These are phyloP conservation scores for Globisporangium emineosum DNA, from an alignment of 352 stramenopile genomes.

Conservation along the genomic window DNA sequence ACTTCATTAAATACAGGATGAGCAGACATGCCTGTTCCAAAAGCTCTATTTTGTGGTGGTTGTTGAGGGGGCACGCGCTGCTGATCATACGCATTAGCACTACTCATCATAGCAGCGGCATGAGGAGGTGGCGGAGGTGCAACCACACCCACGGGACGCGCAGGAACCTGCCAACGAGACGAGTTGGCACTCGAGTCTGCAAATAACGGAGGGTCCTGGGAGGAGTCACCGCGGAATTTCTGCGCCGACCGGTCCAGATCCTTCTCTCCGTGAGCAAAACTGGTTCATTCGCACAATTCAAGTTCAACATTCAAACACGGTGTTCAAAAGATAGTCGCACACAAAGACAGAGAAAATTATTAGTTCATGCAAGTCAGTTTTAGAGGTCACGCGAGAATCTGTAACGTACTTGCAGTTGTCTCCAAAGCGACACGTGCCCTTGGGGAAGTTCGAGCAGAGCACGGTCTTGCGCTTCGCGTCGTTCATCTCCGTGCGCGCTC, in stretches of 20 bases:
- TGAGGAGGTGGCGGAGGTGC: neutral
- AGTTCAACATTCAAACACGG: neutral
- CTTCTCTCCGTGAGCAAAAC: constrained; percentile 79
- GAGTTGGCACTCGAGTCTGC: constrained; percentile 4
- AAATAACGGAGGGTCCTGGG: neutral
- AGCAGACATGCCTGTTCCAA: constrained; percentile 34
- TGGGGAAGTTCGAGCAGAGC: constrained; percentile 72
- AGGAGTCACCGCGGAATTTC: constrained; percentile 9
- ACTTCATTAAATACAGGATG: constrained; percentile 65
- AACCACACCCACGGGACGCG: neutral
- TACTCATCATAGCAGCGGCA: constrained; percentile 10
- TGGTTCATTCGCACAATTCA: constrained; percentile 23
- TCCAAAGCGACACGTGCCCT: constrained; percentile 75
- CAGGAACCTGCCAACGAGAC: constrained; percentile 10
- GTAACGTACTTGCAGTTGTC: constrained; percentile 78
- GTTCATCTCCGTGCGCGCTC: constrained; percentile 32
- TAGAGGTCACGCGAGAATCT: neutral
- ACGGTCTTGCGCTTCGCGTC: constrained; percentile 67
- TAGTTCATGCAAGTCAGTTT: neutral
- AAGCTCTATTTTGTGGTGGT: constrained; percentile 45
- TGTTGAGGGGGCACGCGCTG: constrained; percentile 3
- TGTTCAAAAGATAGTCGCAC: constrained; percentile 1
- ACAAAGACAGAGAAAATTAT: constrained; percentile 1
- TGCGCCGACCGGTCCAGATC: constrained; percentile 39
- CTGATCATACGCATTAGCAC: constrained; percentile 25